These are phyloP conservation scores for Mycena pura DNA, from an alignment of 768 basidiomycete genomes.

Conservation along the genomic window DNA sequence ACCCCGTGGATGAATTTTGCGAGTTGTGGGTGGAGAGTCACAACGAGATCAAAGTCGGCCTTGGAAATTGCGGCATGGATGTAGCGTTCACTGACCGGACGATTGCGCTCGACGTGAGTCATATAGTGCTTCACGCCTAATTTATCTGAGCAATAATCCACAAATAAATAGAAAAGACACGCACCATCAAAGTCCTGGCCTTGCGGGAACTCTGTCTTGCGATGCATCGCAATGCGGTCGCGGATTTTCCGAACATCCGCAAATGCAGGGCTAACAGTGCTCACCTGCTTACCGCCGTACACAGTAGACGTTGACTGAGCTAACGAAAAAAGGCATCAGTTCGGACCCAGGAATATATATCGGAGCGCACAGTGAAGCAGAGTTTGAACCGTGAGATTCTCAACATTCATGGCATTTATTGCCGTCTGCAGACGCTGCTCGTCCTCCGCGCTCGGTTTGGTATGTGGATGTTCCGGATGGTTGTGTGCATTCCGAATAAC, in stretches of 20 bases:
- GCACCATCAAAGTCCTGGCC: conserved; percentile 10
- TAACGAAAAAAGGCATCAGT: not conserved
- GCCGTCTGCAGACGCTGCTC: not conserved
- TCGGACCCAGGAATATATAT: too few relatives aligned
- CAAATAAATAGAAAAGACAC: not conserved
- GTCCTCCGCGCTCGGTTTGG: conserved; percentile 8
- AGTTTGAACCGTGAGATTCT: conserved; percentile 6
- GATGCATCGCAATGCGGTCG: not conserved
- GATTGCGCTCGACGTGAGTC: not conserved
- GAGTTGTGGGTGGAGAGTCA: conserved; percentile 14
- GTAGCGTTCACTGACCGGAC: not conserved
- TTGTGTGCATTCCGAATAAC: conserved; percentile 1
- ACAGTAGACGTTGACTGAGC: not conserved
- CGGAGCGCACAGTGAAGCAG: conserved; percentile 5
- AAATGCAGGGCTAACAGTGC: not conserved
- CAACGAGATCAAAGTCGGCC: not conserved
- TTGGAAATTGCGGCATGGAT: conserved; percentile 14
- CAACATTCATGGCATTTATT: not conserved
- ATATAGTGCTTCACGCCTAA: not conserved
- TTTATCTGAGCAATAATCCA: not conserved
- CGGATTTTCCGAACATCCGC: not conserved
- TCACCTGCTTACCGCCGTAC: not conserved
- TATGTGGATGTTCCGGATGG: conserved; percentile 7
- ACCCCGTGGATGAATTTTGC: conserved; percentile 19
- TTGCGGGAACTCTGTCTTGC: conserved; percentile 1